A percentile compares a stretch with the other conserved stretches of the same genome.
These are phyloP conservation scores for Hyaloscypha bicolor DNA, from an alignment of 495 filamentous ascomycete species.

Conservation along the genomic window DNA sequence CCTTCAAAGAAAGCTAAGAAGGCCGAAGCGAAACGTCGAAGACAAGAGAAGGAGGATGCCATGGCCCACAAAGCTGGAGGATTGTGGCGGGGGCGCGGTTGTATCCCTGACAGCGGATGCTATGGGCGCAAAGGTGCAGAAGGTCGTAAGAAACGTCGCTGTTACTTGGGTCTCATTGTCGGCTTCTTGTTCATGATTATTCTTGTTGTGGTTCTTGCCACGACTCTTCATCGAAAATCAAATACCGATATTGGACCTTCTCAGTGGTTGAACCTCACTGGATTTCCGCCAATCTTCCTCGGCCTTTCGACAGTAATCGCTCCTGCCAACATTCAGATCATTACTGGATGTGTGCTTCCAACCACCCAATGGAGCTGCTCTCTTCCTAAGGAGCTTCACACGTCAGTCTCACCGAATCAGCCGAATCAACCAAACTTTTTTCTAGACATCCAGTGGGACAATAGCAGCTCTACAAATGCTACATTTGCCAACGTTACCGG, in stretches of 20 bases:
- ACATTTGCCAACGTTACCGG: conserved; percentile 33
- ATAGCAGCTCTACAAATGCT: conserved; percentile 55
- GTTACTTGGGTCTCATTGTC: conserved; percentile 56
- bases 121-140: conserved; percentile 64
- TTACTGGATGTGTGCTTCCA: conserved; percentile 67
- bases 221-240: conserved; percentile 56
- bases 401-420: conserved; percentile 57
- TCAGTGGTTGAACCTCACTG: conserved; percentile 80
- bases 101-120: conserved; percentile 59
- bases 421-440: conserved; percentile 75
- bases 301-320: conserved; percentile 76
- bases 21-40: conserved; percentile 51
- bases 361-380: conserved; percentile 80
- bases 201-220: conserved; percentile 60
- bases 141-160: conserved; percentile 62
- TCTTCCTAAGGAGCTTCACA: conserved; percentile 73
- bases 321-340: conserved; percentile 57
- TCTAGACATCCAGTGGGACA: conserved; percentile 77
- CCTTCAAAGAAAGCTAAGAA: conserved; percentile 43
- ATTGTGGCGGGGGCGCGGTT: conserved; percentile 63
- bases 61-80: conserved; percentile 55
- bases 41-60: conserved; percentile 65
- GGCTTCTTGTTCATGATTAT: conserved; percentile 61
- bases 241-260: conserved; percentile 43
- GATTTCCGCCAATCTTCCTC: conserved; percentile 82